These are phyloP conservation scores for Zasmidium cellare DNA, from an alignment of 2,329 filamentous ascomycete genomes.

Conservation along the genomic window DNA sequence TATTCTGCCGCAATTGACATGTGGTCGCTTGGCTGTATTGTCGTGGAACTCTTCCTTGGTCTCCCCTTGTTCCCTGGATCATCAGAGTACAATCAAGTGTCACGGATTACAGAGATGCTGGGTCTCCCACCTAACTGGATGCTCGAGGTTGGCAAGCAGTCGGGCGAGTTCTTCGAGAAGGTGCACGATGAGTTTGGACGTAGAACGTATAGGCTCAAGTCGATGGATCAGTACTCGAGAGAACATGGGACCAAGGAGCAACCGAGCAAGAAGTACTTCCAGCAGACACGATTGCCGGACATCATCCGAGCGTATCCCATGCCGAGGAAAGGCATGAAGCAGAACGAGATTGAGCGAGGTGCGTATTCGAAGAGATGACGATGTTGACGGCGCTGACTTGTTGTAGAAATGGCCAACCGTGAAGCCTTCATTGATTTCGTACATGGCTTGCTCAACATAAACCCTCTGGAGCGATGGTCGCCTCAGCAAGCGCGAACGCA, in stretches of 20 bases:
- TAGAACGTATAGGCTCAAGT: constrained; percentile 87
- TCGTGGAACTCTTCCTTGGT: constrained; percentile 94
- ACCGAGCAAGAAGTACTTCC: constrained; percentile 99
- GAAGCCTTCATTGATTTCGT: constrained; percentile 98
- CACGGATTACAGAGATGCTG: constrained; percentile 96
- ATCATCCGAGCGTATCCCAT: constrained; percentile 98
- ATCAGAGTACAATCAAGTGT: constrained; percentile 98
- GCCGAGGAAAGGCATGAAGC: constrained; percentile 99
- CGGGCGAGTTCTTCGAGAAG: constrained; percentile 96
- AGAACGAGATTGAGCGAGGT: constrained; percentile 94
- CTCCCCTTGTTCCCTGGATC: constrained; percentile 93
- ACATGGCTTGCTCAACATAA: constrained; percentile 86
- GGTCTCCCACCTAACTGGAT: constrained; percentile 97
- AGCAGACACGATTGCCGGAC: constrained; percentile 87
- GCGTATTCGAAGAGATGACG: constrained; percentile 34
- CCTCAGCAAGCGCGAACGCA: constrained; percentile 96
- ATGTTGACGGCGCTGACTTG: constrained; percentile 19
- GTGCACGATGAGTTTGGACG: constrained; percentile 86
- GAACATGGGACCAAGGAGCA: constrained; percentile 97
- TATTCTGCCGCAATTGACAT: constrained; percentile 99
- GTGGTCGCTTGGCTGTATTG: constrained; percentile 98
- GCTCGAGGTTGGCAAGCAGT: constrained; percentile 98
- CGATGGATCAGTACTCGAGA: constrained; percentile 95
- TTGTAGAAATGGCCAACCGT: constrained; percentile 93
- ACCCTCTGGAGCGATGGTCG: constrained; percentile 94